Evolutionary conservation across 2,329 filamentous ascomycete genomes (phyloP), one percentile per base, ranked within the genome.

Genomic region (Aureobasidium musti): DNA sequence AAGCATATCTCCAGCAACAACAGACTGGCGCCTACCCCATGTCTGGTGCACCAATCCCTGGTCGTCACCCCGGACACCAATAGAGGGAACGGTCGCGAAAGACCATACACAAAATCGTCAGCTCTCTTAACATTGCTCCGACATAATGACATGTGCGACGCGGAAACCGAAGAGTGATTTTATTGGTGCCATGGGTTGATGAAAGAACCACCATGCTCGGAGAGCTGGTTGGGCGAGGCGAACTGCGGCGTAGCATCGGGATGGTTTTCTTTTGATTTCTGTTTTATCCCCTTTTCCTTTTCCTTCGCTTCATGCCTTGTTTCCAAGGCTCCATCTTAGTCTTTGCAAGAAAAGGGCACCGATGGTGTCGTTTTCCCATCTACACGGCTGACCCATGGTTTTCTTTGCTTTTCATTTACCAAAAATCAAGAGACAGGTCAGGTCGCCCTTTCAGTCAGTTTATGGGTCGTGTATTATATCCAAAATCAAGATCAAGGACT

Each of bases 1-100:
- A 78, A 68, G 74, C 75, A 39, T 78, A 78, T 67, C 69, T 78
- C 28, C 76, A 77, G 43, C 74, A 77, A 68, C 76, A 73, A 28
- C 74, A 76, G 67, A 72, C 74, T 64, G 73, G 74, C 64, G 74
- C 73, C 47, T 77, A 77, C 63, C 75, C 76, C 17, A 77, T 77
- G 74, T 73, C 76, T 23, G 73, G 74, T 17, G 73, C 75, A 70
- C 43, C 69, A 21, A 69, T 69, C 47, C 64, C 67, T 43, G 66
- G 66, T 26, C 66, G 66, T 59, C 66, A 67, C 59, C 35, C 57
- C 23, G 59, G 59, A 49, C 66, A 67, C 60, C 64, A 66, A 66
- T 66, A 66, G 64, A 60, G 21, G 57, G 30, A 5, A 37, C 30
- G 8, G 11, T 47, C 19, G 26, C 19, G 26, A 65, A 23, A 53